Conservation (phyloP, 2,329 filamentous ascomycete species). For the Chaetomium sp. region DNA sequence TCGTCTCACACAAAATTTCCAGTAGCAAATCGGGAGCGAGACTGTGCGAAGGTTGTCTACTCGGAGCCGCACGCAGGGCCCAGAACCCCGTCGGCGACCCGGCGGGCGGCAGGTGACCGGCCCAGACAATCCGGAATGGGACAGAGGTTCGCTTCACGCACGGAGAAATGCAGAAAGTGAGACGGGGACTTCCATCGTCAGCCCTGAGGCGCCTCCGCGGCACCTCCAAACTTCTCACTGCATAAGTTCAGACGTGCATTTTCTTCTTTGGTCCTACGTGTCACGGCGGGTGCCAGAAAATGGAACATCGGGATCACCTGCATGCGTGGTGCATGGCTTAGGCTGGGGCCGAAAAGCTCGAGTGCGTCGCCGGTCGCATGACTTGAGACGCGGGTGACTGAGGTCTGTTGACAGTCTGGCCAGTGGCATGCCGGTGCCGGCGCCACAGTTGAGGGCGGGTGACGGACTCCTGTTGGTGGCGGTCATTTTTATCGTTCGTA, state of each 20-base stretch:
- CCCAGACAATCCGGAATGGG: conserved; percentile 12
- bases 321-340: neutral
- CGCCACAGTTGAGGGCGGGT: conserved; percentile 7
- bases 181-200: conserved; percentile 3
- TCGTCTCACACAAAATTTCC: neutral
- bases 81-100: neutral
- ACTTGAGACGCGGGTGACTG: conserved; percentile 6
- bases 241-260: neutral
- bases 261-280: neutral
- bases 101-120: neutral
- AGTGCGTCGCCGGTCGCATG: conserved; percentile 1
- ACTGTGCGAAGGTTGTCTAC: neutral
- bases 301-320: neutral
- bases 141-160: conserved; percentile 1
- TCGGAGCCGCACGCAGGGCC: conserved; percentile 13
- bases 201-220: neutral
- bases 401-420: neutral
- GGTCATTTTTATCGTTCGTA: neutral
- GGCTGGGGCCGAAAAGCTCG: neutral
- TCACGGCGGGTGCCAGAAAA: neutral
- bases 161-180: conserved; percentile 9
- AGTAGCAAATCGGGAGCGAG: conserved; percentile 8
- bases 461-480: neutral
- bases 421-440: conserved; percentile 11
- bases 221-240: too few species aligned